Conservation (phyloP, 306 rosid species). For the Pterocarpus macrocarpus region DNA sequence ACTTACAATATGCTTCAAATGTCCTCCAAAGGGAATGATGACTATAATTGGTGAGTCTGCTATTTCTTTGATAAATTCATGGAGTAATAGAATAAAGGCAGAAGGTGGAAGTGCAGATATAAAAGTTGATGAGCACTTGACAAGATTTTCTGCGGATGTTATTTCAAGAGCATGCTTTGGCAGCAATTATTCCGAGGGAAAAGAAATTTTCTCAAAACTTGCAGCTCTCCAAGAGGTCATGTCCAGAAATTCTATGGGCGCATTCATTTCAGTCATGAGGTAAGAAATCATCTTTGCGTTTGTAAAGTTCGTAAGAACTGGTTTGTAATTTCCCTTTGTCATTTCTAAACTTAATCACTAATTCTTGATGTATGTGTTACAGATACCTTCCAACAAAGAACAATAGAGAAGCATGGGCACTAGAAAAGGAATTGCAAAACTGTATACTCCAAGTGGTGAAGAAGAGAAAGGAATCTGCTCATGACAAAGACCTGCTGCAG, state of each 20-base stretch:
- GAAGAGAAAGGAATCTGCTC: conserved; percentile 42
- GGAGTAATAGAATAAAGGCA: conserved; percentile 40
- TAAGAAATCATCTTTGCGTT: not conserved
- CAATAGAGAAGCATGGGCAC: conserved; percentile 61
- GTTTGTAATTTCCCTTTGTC: no score
- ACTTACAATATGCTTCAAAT: not conserved
- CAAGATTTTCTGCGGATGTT: conserved; percentile 49
- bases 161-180: conserved; percentile 58
- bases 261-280: conserved; percentile 49
- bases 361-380: not conserved
- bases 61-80: conserved; percentile 35
- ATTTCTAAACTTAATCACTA: no score
- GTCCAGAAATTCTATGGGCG: conserved; percentile 30
- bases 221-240: conserved; percentile 25
- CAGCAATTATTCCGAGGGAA: conserved; percentile 45
- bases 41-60: conserved; percentile 41
- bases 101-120: conserved; percentile 41
- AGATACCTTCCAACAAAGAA: conserved; percentile 62
- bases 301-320: no score
- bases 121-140: conserved; percentile 42
- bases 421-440: conserved; percentile 56
- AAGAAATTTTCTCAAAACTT: conserved; percentile 41
- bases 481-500: conserved; percentile 52
- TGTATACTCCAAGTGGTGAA: conserved; percentile 54
- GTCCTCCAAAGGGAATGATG: conserved; percentile 44